A percentile compares a stretch with the other conserved stretches of the same genome.
phyloP scores from a whole-genome alignment of 805 yeast genomes.

The Candida morakotiae region DNA sequence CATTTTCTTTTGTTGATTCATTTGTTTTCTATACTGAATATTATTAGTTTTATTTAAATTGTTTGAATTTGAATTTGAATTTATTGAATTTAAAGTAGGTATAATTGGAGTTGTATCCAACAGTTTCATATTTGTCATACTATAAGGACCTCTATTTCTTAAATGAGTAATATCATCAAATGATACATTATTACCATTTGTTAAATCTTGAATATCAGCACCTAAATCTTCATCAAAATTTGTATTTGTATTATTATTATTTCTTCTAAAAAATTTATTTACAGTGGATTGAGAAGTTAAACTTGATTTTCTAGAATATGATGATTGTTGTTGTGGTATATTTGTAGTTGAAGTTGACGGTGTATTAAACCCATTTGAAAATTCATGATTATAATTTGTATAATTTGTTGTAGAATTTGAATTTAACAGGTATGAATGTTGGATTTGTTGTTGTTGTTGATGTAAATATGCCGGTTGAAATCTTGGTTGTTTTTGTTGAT shows the following conservation, averaged over 20 bases:
- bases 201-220: slow-evolving; percentile 31
- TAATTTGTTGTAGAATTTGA: slow-evolving; percentile 5
- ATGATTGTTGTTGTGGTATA: background rate
- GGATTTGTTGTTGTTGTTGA: slow-evolving; percentile 7
- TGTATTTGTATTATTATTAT: slow-evolving; percentile 26
- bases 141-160: slow-evolving; percentile 66
- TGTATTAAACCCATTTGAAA: slow-evolving; percentile 11
- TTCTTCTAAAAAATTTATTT: slow-evolving; percentile 40
- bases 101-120: slow-evolving; percentile 70
- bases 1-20: slow-evolving; percentile 63
- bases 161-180: slow-evolving; percentile 63
- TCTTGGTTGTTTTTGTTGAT: slow-evolving; percentile 7
- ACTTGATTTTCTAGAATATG: slow-evolving; percentile 27
- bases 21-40: slow-evolving; percentile 64
- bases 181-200: slow-evolving; percentile 41
- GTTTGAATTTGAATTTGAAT: slow-evolving; percentile 5
- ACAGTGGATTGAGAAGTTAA: slow-evolving; percentile 36
- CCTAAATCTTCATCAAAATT: slow-evolving; percentile 14
- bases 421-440: slow-evolving; percentile 2
- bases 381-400: slow-evolving; percentile 17
- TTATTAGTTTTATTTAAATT: slow-evolving; percentile 36
- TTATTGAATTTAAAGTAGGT: slow-evolving; percentile 44
- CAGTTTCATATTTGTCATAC: slow-evolving; percentile 29
- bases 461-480: slow-evolving; percentile 10
- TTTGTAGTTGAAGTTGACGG: slow-evolving; percentile 3